Evolutionary conservation across 306 rosid genomes (phyloP).

Genomic region (Vicia faba): DNA sequence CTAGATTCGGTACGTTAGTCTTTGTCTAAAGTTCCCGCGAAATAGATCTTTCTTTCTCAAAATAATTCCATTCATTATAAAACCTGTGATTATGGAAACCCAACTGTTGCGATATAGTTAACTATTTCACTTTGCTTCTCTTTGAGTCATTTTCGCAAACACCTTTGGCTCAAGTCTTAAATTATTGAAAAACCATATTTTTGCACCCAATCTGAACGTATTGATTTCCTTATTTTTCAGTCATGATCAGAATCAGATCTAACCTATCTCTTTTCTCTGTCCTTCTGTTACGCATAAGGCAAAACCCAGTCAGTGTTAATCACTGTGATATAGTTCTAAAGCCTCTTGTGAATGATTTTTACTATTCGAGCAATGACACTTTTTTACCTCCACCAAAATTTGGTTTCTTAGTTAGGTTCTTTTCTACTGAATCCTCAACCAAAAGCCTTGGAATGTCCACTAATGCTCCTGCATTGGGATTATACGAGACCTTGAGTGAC

Average conservation of each 20-base stretch:
- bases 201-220: neutral
- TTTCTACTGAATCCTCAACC: slow-evolving; percentile 39
- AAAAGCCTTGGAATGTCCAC: slow-evolving; percentile 23
- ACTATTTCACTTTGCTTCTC: slow-evolving; percentile 11
- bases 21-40: slow-evolving; percentile 13
- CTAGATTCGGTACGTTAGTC: neutral
- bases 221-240: slow-evolving; percentile 7
- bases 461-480: slow-evolving; percentile 29
- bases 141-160: slow-evolving; percentile 44
- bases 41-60: slow-evolving; percentile 17
- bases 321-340: slow-evolving; percentile 5
- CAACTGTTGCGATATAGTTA: neutral
- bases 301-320: slow-evolving; percentile 16
- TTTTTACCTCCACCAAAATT: slow-evolving; percentile 23
- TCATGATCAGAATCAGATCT: slow-evolving; percentile 51
- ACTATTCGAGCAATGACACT: slow-evolving; percentile 24
- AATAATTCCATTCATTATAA: neutral
- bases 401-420: slow-evolving; percentile 31
- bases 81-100: slow-evolving; percentile 6
- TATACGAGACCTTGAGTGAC: slow-evolving; percentile 20
- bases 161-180: slow-evolving; percentile 27
- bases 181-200: neutral
- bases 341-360: slow-evolving; percentile 37
- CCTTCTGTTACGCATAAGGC: slow-evolving; percentile 31
- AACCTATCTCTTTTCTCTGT: slow-evolving; percentile 39